Evolutionary conservation across 2,329 filamentous ascomycete species (phyloP).

Genomic region (Rutstroemia sp.): DNA sequence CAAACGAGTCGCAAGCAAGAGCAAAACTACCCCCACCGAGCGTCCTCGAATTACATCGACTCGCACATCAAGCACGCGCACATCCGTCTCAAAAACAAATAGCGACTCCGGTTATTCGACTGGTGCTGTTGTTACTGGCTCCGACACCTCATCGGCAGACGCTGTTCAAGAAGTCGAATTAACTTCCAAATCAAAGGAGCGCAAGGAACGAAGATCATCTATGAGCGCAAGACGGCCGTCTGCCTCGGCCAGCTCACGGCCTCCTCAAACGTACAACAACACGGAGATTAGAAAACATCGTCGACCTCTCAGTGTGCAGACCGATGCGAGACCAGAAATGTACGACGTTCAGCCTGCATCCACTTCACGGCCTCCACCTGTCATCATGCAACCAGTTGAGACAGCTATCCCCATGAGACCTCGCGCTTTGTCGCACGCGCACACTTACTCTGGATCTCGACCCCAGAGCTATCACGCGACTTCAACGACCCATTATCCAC

Average conservation of each 20-base stretch:
- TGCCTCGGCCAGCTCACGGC: neutral
- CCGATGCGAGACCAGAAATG: conserved; percentile 1
- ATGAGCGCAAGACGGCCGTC: neutral
- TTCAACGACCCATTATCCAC: conserved; percentile 3
- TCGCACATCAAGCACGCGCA: neutral
- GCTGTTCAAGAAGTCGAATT: neutral
- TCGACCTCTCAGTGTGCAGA: conserved; percentile 3
- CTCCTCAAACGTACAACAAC: neutral
- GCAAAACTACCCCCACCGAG: conserved; percentile 9
- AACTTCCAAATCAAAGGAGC: neutral
- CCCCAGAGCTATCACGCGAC: conserved; percentile 5
- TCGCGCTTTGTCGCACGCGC: conserved; percentile 1
- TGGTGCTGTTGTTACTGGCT: neutral
- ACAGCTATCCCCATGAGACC: conserved; percentile 1
- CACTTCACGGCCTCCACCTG: neutral
- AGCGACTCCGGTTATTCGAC: conserved; percentile 11
- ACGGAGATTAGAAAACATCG: conserved; percentile 4
- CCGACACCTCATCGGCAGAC: conserved; percentile 5
- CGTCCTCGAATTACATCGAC: neutral
- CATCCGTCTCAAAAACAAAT: conserved; percentile 4
- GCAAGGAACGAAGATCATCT: conserved; percentile 2
- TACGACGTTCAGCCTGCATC: conserved; percentile 1
- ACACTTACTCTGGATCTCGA: neutral
- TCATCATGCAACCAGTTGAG: neutral
- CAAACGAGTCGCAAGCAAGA: conserved; percentile 16